Percentiles rank a stretch among this genome's conserved stretches.
Conservation (phyloP, 768 basidiomycete species). For the Mycena amicta region DNA sequence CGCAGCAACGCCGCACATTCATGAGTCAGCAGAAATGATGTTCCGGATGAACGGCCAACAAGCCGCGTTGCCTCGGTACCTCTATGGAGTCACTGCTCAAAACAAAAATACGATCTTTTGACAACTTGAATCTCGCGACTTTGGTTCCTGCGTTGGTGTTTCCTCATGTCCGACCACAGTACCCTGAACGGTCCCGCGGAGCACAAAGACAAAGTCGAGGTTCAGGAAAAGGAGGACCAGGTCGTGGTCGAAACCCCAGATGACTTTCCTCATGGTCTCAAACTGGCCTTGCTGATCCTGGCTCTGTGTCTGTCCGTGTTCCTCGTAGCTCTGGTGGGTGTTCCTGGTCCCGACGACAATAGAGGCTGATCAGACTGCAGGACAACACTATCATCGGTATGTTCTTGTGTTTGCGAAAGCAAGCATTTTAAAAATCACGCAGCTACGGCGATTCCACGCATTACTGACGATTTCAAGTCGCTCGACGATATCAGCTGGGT, state of each 20-base stretch:
- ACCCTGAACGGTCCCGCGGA: slow-evolving; percentile 4
- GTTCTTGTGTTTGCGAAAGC: neutral
- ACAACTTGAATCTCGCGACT: too few species aligned
- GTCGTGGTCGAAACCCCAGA: neutral
- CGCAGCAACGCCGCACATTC: too few species aligned
- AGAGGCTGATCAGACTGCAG: neutral
- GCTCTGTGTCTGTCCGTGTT: neutral
- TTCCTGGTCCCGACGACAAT: neutral
- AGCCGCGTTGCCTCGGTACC: too few species aligned
- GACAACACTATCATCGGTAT: neutral
- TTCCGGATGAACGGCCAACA: too few species aligned
- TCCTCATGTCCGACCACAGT: neutral
- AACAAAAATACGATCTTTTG: too few species aligned
- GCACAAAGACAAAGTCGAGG: slow-evolving; percentile 3
- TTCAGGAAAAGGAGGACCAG: neutral
- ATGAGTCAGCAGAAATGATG: too few species aligned
- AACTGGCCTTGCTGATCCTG: neutral
- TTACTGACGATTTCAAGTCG: slow-evolving; percentile 33
- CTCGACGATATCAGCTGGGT: slow-evolving; percentile 27
- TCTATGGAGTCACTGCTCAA: too few species aligned
- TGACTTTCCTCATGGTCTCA: slow-evolving; percentile 10
- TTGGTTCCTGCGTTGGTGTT: too few species aligned
- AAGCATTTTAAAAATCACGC: slow-evolving; percentile 7
- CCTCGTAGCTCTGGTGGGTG: slow-evolving; percentile 3
- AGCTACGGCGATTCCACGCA: slow-evolving; percentile 8